phyloP scores from a whole-genome alignment of 2,329 filamentous ascomycete genomes.

The Lachnellula hyalina region DNA sequence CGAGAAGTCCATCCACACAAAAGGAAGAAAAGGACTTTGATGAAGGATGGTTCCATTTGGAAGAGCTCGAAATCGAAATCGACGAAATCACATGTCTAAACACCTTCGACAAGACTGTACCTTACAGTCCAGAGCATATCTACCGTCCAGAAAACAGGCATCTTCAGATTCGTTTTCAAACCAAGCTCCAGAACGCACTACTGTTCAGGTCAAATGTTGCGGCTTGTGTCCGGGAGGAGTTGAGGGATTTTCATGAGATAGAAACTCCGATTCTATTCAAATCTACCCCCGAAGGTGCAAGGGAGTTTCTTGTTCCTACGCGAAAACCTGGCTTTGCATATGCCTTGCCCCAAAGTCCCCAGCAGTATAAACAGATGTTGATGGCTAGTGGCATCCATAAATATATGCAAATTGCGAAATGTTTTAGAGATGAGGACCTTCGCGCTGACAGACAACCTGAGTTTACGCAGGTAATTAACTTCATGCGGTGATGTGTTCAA shows the following conservation, averaged over 20 bases:
- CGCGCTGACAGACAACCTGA: conserved; percentile 91
- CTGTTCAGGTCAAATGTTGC: conserved; percentile 58
- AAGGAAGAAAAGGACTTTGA: conserved; percentile 3
- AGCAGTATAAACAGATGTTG: conserved; percentile 97
- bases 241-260: conserved; percentile 46
- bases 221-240: conserved; percentile 41
- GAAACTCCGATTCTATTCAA: conserved; percentile 96
- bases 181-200: conserved; percentile 61
- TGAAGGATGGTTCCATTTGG: background rate
- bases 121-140: conserved; percentile 64
- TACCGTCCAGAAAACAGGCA: conserved; percentile 75
- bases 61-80: conserved; percentile 53
- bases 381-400: conserved; percentile 81
- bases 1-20: conserved; percentile 13
- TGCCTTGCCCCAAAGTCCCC: conserved; percentile 89
- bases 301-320: conserved; percentile 91
- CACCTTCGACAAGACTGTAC: conserved; percentile 66
- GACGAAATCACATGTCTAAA: conserved; percentile 64
- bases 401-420: conserved; percentile 91
- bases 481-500: background rate
- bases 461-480: conserved; percentile 70
- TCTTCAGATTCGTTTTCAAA: conserved; percentile 75
- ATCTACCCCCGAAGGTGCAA: conserved; percentile 90
- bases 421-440: conserved; percentile 92
- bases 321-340: conserved; percentile 72